A percentile compares a stretch with the other conserved stretches of the same genome.
These are phyloP conservation scores for Ceratocystis eucalypticola DNA, from an alignment of 2,329 filamentous ascomycete species.

Conservation along the genomic window DNA sequence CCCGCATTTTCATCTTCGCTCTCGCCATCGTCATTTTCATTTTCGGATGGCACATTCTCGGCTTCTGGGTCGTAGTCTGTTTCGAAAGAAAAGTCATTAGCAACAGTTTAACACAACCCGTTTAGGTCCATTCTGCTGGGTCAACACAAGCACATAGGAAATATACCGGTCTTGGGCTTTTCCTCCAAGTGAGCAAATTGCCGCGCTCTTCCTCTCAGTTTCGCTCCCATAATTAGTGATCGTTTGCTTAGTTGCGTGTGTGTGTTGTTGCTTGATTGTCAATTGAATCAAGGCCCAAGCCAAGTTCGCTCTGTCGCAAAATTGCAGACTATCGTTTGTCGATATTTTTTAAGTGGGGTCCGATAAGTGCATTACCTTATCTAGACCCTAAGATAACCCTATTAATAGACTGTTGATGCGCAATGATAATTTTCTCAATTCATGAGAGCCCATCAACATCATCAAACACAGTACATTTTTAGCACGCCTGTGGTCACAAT, in stretches of 20 bases:
- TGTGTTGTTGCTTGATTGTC: background rate
- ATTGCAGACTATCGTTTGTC: slow-evolving; percentile 4
- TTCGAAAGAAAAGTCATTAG: background rate
- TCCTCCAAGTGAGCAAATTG: slow-evolving; percentile 17
- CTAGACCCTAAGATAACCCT: slow-evolving; percentile 16
- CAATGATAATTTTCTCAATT: background rate
- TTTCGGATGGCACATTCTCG: slow-evolving; percentile 43
- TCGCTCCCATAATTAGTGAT: slow-evolving; percentile 9
- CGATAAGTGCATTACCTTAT: slow-evolving; percentile 17
- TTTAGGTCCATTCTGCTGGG: too few relatives aligned
- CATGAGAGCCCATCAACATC: background rate
- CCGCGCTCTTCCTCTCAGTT: slow-evolving; percentile 17
- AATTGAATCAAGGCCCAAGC: background rate
- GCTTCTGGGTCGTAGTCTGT: slow-evolving; percentile 72
- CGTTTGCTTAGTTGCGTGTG: background rate
- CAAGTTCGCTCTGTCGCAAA: slow-evolving; percentile 16
- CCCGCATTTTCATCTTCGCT: slow-evolving; percentile 44
- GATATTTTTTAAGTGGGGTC: slow-evolving; percentile 19
- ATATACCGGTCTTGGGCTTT: slow-evolving; percentile 17
- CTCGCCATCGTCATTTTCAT: slow-evolving; percentile 37
- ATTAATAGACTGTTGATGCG: background rate
- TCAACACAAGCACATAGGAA: background rate
- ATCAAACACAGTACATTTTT: background rate
- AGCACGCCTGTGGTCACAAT: background rate
- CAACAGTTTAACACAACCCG: background rate